These are phyloP conservation scores for Hyphopichia wangnamkhiaoensis DNA, from an alignment of 1,139 yeast genomes.

Conservation along the genomic window DNA sequence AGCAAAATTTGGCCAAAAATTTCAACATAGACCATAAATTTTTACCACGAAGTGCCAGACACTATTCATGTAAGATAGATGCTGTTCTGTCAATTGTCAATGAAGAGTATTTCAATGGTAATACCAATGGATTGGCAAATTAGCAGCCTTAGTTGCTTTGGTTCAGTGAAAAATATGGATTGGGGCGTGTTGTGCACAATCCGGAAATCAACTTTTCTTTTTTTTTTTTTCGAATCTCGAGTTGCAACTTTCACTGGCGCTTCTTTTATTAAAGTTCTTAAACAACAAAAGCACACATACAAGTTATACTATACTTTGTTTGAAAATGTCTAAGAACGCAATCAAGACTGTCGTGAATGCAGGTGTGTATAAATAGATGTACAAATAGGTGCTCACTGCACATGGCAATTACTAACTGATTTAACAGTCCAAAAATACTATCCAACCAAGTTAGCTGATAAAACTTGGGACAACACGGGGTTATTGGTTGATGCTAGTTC, in stretches of 20 bases:
- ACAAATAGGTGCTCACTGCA: background rate
- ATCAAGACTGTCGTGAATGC: conserved; percentile 49
- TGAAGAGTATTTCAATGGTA: too few species aligned
- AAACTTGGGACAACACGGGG: conserved; percentile 94
- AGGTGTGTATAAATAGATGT: conserved; percentile 27
- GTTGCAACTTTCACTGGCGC: background rate
- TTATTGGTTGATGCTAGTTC: conserved; percentile 67
- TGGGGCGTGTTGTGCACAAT: too few species aligned
- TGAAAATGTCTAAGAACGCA: conserved; percentile 36
- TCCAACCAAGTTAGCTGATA: conserved; percentile 77
- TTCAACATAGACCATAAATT: too few species aligned
- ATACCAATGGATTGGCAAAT: too few species aligned
- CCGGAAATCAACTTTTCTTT: background rate
- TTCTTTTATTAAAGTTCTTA: background rate
- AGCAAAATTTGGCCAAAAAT: too few species aligned
- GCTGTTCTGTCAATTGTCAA: too few species aligned
- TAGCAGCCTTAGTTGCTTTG: background rate
- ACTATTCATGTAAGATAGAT: too few species aligned
- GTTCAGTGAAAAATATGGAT: background rate
- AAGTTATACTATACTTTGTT: background rate
- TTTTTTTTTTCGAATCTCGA: background rate
- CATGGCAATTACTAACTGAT: conserved; percentile 17
- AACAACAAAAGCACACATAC: background rate
- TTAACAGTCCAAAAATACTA: conserved; percentile 61
- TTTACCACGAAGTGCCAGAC: too few species aligned